Base-by-base conservation (phyloP, 768 basidiomycete species). In the Mycena floridula region DNA sequence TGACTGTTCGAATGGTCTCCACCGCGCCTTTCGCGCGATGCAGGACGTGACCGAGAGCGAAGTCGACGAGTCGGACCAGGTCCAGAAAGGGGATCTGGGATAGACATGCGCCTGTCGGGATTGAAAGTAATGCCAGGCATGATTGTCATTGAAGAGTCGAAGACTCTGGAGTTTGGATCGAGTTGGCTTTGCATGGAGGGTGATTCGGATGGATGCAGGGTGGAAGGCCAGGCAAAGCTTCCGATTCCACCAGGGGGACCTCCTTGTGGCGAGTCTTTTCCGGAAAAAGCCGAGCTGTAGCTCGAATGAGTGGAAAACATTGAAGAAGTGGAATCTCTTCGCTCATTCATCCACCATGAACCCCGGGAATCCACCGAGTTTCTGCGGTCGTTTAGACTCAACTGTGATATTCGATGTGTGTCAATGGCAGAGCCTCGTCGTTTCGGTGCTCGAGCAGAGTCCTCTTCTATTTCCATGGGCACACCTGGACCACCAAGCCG, bases 401-500 rank as follows among this genome's bases (percentile, higher is more conserved):
- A 69, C 54, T 85, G 81, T 12, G 82, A 81, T 53, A 92, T 79
- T 41, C 82, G 70, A 45, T 80, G 79, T 7, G 85, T 82, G 53
- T 92, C 90, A 53, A 89, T 76, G 20, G 85, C 79, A 15, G 91
- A 93, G 25, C 88, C 85, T 39, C 90, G 78, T 52, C 90, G 80
- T 62, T 93, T 93, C 38, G 83, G 77, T 15, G 85, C 79, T 27
- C 84, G 89, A 7, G 67, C 79, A 46, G 85, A 82, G 25, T 66
- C 52, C 58, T 83, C 79, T 52, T 68, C 68, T 69, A 79, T 79
- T 45, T 65, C 68, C n/a, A n/a, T n/a, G 48, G 79, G 76, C 37
- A 82, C 67, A 27, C 85, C 85, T 40, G 81, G 81, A 15, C 84
- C 86, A 35, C 74, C 71, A 42, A 89, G 68, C 49, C 81, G 80